These are phyloP conservation scores for Ulmus americana DNA, from an alignment of 331 rosid genomes.

Conservation along the genomic window DNA sequence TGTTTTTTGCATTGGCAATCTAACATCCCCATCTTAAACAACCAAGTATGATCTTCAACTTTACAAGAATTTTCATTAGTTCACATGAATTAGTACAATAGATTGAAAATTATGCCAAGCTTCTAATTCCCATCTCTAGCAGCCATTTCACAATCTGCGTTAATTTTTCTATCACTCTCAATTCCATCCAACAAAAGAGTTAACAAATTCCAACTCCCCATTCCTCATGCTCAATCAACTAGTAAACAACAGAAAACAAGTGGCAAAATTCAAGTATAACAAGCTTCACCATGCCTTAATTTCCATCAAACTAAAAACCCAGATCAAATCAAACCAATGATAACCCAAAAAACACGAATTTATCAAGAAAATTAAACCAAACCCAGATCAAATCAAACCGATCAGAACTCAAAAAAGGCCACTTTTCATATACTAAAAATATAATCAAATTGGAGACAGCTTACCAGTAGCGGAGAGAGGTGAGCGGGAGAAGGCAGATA, in stretches of 20 bases:
- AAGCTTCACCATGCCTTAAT: not conserved
- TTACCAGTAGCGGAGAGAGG: constrained; percentile 22
- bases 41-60: too few relatives aligned
- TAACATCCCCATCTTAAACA: too few relatives aligned
- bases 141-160: too few relatives aligned
- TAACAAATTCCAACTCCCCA: too few relatives aligned
- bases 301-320: not conserved
- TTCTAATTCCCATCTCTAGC: too few relatives aligned
- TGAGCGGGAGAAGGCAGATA: constrained; percentile 10
- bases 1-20: too few relatives aligned
- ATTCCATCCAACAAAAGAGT: too few relatives aligned
- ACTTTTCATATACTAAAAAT: not conserved
- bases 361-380: not conserved
- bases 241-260: not conserved
- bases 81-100: too few relatives aligned
- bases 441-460: not conserved
- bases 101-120: too few relatives aligned
- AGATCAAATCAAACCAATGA: constrained; percentile 2
- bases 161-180: too few relatives aligned
- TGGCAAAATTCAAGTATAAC: not conserved
- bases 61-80: too few relatives aligned
- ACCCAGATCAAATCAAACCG: not conserved
- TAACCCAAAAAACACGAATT: not conserved
- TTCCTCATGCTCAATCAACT: too few relatives aligned
- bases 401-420: not conserved